These are phyloP conservation scores for Trichoderma afroharzianum DNA, from an alignment of 2,329 filamentous ascomycete species.

Conservation along the genomic window DNA sequence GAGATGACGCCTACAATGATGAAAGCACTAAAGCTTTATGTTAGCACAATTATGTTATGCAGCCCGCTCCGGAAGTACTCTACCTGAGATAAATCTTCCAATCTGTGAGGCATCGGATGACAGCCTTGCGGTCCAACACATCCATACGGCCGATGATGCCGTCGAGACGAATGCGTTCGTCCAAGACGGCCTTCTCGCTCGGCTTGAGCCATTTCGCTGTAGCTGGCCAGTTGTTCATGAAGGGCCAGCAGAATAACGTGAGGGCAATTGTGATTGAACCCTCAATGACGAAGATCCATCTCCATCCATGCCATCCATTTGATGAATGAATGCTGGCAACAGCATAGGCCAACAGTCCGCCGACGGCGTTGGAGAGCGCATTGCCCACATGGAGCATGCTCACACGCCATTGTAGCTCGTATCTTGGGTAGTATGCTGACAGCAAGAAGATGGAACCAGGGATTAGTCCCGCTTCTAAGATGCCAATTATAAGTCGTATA, in stretches of 20 bases:
- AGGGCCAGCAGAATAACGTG: slow-evolving; percentile 1
- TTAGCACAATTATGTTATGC: not conserved
- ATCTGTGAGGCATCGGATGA: slow-evolving; percentile 1
- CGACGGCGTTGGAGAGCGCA: slow-evolving; percentile 24
- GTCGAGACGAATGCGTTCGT: slow-evolving; percentile 2
- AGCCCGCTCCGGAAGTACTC: not conserved
- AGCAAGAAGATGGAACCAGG: slow-evolving; percentile 25
- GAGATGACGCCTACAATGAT: slow-evolving; percentile 11
- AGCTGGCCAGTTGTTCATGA: slow-evolving; percentile 10
- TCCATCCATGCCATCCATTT: slow-evolving; percentile 24
- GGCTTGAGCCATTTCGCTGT: slow-evolving; percentile 12
- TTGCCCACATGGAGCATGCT: slow-evolving; percentile 26
- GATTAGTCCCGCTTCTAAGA: slow-evolving; percentile 26
- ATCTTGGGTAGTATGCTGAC: slow-evolving; percentile 24
- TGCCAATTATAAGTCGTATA: slow-evolving; percentile 24
- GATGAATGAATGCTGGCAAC: slow-evolving; percentile 25
- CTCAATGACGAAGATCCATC: slow-evolving; percentile 21
- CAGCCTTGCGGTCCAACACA: not conserved
- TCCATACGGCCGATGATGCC: slow-evolving; percentile 12
- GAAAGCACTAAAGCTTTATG: not conserved
- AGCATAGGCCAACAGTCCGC: slow-evolving; percentile 25
- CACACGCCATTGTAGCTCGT: slow-evolving; percentile 25
- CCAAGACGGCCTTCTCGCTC: not conserved
- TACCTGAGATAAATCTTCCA: slow-evolving; percentile 12
- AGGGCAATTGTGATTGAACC: not conserved